These are phyloP conservation scores for Saturnispora quitensis DNA, from an alignment of 805 yeast genomes.

Conservation along the genomic window DNA sequence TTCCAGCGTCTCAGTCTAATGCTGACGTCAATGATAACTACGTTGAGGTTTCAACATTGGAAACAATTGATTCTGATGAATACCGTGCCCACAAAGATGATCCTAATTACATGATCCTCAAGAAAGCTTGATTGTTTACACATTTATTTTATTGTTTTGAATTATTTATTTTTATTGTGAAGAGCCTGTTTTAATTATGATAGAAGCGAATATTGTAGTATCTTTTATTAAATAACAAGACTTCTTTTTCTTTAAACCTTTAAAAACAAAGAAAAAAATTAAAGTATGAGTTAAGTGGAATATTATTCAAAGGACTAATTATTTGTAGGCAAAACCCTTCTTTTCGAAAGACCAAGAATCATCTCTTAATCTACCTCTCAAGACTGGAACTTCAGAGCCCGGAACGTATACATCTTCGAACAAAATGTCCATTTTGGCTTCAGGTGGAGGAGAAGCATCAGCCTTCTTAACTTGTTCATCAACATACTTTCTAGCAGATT, in stretches of 20 bases:
- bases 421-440: constrained; percentile 86
- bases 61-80: constrained; percentile 41
- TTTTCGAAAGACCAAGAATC: constrained; percentile 67
- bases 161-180: background rate
- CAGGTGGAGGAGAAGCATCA: constrained; percentile 91
- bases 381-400: constrained; percentile 84
- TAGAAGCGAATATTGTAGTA: background rate
- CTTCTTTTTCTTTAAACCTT: background rate
- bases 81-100: constrained; percentile 36
- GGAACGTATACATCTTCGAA: constrained; percentile 95
- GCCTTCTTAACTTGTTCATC: constrained; percentile 93
- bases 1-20: background rate
- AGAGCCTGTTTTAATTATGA: background rate
- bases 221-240: background rate
- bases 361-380: constrained; percentile 94
- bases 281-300: background rate
- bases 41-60: constrained; percentile 32
- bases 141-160: background rate
- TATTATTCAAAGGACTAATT: constrained; percentile 7
- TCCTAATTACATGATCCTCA: constrained; percentile 38
- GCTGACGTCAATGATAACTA: constrained; percentile 15
- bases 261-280: background rate
- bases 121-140: constrained; percentile 10
- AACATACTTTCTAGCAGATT: constrained; percentile 91
- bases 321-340: constrained; percentile 32